Evolutionary conservation across 2,329 filamentous ascomycete species (phyloP), one percentile per base, ranked within the genome.

Genomic region (Botrytis cinerea): DNA sequence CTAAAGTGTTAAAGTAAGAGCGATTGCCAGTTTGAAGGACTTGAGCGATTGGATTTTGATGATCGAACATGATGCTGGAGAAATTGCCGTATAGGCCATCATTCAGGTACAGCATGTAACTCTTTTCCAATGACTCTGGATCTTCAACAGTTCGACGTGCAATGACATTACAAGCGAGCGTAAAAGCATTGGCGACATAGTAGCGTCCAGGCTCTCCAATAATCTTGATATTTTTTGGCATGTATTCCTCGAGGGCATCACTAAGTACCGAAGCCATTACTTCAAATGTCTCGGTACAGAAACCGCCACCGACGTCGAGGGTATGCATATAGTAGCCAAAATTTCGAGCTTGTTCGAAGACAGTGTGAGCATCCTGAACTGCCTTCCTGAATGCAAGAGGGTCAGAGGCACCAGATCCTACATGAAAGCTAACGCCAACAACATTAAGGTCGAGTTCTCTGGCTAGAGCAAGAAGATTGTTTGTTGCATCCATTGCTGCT

Each of bases 71-170:
- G 87, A 98, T 98, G 89, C 94, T 97, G 77, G 94, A 97, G 82
- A 99, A 98, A 85, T 98, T 98, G 80, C 96, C 96, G 81, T 99
- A 99, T 71, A 98, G 92, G 43, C 96, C 96, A 79, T 99, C 96
- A 82, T 99, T 99, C 82, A 98, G 86, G 83, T 99, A 99, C 64
- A 98, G 85, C 96, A 98, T 99, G 87, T 97, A 98, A 78, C 91
- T 93, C 75, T 90, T 90, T 75, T 88, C 86, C 69, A 86, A 86
- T 18, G 88, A 86, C 32, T 85, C 85, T 6, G 92, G 89, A 80
- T 95, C 90, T 76, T 91, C 87, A 73, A 98, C 91, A 59, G 94
- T 94, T 80, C 96, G 95, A 75, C 96, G 94, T 45, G 96, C 95
- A 81, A 98, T 99, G 82, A 99, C 90, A 84, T 97, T 95, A 85